These are phyloP conservation scores for Pezicula radicicola DNA, from an alignment of 2,329 filamentous ascomycete genomes.

Conservation along the genomic window DNA sequence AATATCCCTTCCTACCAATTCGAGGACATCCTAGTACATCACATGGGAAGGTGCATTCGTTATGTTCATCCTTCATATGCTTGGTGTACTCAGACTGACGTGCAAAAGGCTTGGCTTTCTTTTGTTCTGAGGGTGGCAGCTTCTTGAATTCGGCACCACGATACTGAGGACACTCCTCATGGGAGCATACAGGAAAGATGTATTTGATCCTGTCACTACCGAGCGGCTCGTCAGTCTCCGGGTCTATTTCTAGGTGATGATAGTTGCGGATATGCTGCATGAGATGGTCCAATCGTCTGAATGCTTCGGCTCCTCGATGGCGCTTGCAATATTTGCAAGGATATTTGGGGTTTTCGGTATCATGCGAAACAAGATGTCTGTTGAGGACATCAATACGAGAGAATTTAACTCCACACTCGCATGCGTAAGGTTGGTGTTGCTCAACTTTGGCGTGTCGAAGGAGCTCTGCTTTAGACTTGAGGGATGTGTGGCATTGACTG, in stretches of 20 bases:
- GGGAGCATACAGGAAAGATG: constrained; percentile 10
- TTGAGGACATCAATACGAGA: constrained; percentile 24
- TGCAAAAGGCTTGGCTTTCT: constrained; percentile 7
- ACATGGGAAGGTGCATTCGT: constrained; percentile 32
- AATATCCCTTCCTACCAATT: constrained; percentile 14
- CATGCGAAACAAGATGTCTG: constrained; percentile 23
- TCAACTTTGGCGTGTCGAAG: constrained; percentile 9
- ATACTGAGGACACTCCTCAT: constrained; percentile 7
- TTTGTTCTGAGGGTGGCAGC: constrained; percentile 1
- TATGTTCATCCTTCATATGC: constrained; percentile 34
- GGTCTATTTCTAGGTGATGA: constrained; percentile 28
- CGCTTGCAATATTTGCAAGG: constrained; percentile 31
- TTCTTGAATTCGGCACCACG: constrained; percentile 6
- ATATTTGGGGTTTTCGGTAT: constrained; percentile 13
- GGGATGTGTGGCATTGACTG: constrained; percentile 7
- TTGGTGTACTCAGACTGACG: constrained; percentile 26
- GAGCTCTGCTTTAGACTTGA: constrained; percentile 5
- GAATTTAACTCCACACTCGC: constrained; percentile 24
- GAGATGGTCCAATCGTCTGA: constrained; percentile 35
- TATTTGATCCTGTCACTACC: neutral
- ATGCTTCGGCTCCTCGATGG: constrained; percentile 29
- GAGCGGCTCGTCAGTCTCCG: too few species aligned
- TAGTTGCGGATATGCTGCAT: constrained; percentile 34
- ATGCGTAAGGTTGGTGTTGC: constrained; percentile 13
- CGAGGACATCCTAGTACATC: constrained; percentile 23